Evolutionary conservation across 2,329 filamentous ascomycete genomes (phyloP).

Genomic region (Rutstroemia sp.): DNA sequence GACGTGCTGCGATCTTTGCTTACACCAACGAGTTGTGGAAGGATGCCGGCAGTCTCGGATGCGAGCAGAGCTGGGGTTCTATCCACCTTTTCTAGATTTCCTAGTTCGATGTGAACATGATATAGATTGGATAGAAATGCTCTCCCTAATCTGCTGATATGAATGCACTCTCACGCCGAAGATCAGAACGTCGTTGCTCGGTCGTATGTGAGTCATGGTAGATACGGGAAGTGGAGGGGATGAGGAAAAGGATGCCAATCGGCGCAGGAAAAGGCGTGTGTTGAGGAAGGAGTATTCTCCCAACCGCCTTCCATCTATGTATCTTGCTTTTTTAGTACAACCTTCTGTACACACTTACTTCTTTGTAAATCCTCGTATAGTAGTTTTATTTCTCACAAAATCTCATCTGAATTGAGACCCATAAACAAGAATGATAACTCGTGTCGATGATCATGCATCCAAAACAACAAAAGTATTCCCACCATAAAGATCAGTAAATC

Average conservation of each 20-base stretch:
- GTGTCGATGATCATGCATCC: too few species aligned
- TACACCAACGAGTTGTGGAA: constrained; percentile 81
- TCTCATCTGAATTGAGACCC: not conserved
- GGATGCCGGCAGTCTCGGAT: constrained; percentile 55
- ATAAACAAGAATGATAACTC: too few species aligned
- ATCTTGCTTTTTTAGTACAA: not conserved
- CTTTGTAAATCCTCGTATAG: not conserved
- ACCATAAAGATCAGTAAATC: too few species aligned
- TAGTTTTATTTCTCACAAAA: not conserved
- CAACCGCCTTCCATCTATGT: not conserved
- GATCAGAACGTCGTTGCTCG: too few species aligned
- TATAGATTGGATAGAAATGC: too few species aligned
- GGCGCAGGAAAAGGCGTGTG: not conserved
- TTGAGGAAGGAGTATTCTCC: not conserved
- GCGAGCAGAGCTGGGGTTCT: constrained; percentile 76
- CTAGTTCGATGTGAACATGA: too few species aligned
- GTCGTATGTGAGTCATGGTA: too few species aligned
- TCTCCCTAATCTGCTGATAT: too few species aligned
- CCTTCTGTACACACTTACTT: not conserved
- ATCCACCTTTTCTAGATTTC: constrained; percentile 11
- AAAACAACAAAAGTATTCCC: too few species aligned
- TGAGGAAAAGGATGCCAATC: too few species aligned
- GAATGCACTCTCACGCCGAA: too few species aligned
- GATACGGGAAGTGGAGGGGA: too few species aligned
- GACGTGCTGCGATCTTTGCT: constrained; percentile 73